Percentiles rank a stretch among this genome's conserved stretches.
Evolutionary conservation across 2,329 filamentous ascomycete species (phyloP).

Genomic region (Aspergillus sp.): DNA sequence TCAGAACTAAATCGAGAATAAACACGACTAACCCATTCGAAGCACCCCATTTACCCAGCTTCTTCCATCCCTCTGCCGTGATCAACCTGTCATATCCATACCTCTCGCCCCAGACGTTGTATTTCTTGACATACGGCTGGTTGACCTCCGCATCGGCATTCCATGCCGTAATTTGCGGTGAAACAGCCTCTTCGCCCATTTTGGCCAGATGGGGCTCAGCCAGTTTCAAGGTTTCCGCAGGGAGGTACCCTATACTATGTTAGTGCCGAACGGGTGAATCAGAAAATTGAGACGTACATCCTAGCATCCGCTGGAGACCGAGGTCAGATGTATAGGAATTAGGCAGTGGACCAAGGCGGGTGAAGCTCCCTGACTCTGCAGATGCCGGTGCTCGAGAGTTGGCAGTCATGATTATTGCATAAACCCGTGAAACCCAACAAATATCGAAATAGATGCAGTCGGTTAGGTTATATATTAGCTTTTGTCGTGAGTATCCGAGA

Average conservation of each 20-base stretch:
- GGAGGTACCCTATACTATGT: conserved; percentile 36
- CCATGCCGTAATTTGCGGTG: conserved; percentile 28
- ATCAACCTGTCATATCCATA: conserved; percentile 58
- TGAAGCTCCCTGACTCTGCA: conserved; percentile 55
- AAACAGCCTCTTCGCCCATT: conserved; percentile 42
- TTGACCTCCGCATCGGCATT: conserved; percentile 64
- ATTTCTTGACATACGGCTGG: conserved; percentile 59
- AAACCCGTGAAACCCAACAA: too few species aligned
- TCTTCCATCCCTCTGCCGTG: conserved; percentile 65
- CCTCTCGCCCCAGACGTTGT: conserved; percentile 60
- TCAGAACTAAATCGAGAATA: too few species aligned
- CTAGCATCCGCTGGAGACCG: conserved; percentile 52
- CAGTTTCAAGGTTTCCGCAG: conserved; percentile 20
- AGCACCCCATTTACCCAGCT: conserved; percentile 35
- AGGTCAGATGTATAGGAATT: conserved; percentile 61
- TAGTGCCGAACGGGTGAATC: too few species aligned
- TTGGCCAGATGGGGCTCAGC: conserved; percentile 52
- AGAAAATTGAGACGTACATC: conserved; percentile 36
- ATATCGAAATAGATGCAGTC: too few species aligned
- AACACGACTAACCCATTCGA: conserved; percentile 22
- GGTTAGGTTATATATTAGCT: too few species aligned
- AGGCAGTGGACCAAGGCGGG: conserved; percentile 50
- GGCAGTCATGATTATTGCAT: background rate
- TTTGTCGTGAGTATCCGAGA: too few species aligned
- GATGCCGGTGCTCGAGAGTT: conserved; percentile 26